Evolutionary conservation across 306 rosid genomes (phyloP).

Genomic region (Canavalia gladiata): DNA sequence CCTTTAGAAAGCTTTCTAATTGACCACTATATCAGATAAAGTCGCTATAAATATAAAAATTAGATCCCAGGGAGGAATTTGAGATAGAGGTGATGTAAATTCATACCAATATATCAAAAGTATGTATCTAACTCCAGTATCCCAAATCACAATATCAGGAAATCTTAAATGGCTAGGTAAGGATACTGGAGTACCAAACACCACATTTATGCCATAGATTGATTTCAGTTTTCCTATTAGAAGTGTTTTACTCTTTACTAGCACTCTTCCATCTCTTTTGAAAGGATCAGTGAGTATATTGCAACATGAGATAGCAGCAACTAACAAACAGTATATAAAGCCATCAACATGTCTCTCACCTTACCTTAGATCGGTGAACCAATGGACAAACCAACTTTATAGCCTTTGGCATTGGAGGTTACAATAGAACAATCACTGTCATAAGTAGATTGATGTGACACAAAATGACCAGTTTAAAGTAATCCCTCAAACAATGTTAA

Average conservation of each 20-base stretch:
- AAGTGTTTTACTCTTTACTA: neutral
- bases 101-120: neutral
- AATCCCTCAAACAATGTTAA: neutral
- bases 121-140: neutral
- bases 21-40: neutral
- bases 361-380: neutral
- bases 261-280: neutral
- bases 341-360: neutral
- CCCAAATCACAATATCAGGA: neutral
- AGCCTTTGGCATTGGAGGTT: neutral
- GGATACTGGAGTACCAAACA: neutral
- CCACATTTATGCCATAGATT: slow-evolving; percentile 15
- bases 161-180: neutral
- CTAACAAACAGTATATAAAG: neutral
- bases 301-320: slow-evolving; percentile 3
- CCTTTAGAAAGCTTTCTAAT: neutral
- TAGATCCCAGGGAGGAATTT: neutral
- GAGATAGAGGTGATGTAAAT: neutral
- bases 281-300: neutral
- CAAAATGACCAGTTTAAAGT: neutral
- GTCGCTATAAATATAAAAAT: neutral
- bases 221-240: slow-evolving; percentile 22
- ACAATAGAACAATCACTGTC: neutral
- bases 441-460: neutral
- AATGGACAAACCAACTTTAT: neutral